Percentiles rank a stretch among this genome's conserved stretches.
Conservation (phyloP, 2,329 filamentous ascomycete species). For the Ophiostoma sp. region DNA sequence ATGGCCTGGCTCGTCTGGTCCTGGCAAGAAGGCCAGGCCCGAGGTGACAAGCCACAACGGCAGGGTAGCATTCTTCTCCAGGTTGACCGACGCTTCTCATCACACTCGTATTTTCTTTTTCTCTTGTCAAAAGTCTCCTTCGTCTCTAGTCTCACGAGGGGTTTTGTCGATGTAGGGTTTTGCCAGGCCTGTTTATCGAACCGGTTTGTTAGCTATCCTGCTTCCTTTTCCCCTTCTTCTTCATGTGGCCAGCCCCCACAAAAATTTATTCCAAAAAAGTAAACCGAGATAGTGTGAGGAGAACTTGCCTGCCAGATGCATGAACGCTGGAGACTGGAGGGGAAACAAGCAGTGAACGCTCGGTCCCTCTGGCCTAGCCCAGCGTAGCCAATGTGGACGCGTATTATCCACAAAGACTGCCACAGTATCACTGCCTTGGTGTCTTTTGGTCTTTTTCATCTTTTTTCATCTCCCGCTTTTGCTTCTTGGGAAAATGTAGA, state of each 20-base stretch:
- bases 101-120: constrained; percentile 13
- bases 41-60: constrained; percentile 12
- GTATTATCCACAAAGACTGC: constrained; percentile 8
- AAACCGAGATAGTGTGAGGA: background rate
- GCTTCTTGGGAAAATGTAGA: background rate
- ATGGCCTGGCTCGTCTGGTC: background rate
- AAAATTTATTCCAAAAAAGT: background rate
- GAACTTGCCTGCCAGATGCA: constrained; percentile 2
- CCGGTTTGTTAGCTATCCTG: constrained; percentile 1
- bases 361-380: constrained; percentile 3
- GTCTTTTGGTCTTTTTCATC: background rate
- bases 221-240: background rate
- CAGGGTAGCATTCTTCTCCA: constrained; percentile 6
- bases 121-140: background rate
- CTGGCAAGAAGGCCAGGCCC: background rate
- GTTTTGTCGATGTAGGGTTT: background rate
- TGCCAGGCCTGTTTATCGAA: background rate
- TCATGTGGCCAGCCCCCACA: background rate
- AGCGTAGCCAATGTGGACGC: background rate
- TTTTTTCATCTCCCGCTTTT: background rate
- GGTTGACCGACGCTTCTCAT: constrained; percentile 12
- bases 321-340: background rate
- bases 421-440: background rate
- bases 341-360: background rate
- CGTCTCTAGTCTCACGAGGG: background rate